Conservation (phyloP, 1,284 basidiomycete species). For the Leccinum fallax region DNA sequence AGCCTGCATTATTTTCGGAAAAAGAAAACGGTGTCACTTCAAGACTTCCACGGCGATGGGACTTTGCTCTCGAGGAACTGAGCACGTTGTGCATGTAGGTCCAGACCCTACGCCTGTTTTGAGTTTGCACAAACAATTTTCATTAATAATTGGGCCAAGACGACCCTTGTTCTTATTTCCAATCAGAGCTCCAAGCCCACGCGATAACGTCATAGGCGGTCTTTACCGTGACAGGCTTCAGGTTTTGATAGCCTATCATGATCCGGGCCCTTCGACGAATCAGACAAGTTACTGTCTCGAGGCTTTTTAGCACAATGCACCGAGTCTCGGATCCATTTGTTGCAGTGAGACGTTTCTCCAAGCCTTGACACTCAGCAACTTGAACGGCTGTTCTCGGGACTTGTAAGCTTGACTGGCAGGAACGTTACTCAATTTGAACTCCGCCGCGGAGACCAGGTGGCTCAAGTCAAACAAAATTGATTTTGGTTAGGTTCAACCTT, state of each 20-base stretch:
- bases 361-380: no score
- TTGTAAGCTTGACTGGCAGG: no score
- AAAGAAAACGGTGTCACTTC: background rate
- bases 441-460: background rate
- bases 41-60: background rate
- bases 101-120: background rate
- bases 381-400: no score
- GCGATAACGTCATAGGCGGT: background rate
- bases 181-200: background rate
- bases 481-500: background rate
- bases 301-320: background rate
- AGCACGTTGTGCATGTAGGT: background rate
- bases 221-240: background rate
- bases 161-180: background rate
- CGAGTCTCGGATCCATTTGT: background rate
- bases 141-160: background rate
- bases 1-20: background rate
- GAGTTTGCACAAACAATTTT: background rate
- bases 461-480: background rate
- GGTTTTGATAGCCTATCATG: no score
- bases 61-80: background rate
- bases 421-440: background rate
- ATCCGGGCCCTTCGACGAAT: no score
- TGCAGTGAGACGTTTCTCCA: background rate
- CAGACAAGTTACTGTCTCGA: background rate